Percentiles rank a stretch among this genome's conserved stretches.
These are phyloP conservation scores for Viola pubescens DNA, from an alignment of 441 rosid genomes.

Conservation along the genomic window DNA sequence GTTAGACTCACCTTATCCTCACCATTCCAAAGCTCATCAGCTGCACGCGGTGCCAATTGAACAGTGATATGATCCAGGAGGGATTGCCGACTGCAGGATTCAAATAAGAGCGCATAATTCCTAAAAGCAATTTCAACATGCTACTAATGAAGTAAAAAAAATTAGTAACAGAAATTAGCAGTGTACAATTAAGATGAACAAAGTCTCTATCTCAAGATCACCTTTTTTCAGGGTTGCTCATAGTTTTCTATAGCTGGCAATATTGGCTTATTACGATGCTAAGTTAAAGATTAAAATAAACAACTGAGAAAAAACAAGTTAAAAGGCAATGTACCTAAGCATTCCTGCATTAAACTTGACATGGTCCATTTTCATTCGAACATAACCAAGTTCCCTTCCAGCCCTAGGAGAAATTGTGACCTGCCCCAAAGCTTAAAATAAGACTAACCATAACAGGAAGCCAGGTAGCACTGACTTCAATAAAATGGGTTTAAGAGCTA, in stretches of 20 bases:
- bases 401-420: conserved; percentile 89
- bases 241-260: too few species aligned
- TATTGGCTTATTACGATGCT: too few species aligned
- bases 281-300: too few species aligned
- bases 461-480: background rate
- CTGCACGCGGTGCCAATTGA: conserved; percentile 91
- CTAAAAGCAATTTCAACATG: conserved; percentile 1
- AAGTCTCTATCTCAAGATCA: too few species aligned
- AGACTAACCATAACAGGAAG: conserved; percentile 1
- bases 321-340: conserved; percentile 53
- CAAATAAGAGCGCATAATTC: conserved; percentile 1
- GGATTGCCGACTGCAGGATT: conserved; percentile 64
- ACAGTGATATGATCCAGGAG: conserved; percentile 87
- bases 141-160: background rate
- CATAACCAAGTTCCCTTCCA: conserved; percentile 88
- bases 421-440: conserved; percentile 29
- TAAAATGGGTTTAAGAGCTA: conserved; percentile 22
- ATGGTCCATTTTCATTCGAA: conserved; percentile 81
- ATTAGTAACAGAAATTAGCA: background rate
- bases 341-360: conserved; percentile 67
- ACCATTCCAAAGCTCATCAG: conserved; percentile 89
- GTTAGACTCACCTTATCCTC: conserved; percentile 61
- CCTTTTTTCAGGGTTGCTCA: too few species aligned
- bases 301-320: background rate
- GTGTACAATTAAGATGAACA: too few species aligned